Evolutionary conservation across 1,284 basidiomycete species (phyloP).

Genomic region (Ceratobasidium sp.): DNA sequence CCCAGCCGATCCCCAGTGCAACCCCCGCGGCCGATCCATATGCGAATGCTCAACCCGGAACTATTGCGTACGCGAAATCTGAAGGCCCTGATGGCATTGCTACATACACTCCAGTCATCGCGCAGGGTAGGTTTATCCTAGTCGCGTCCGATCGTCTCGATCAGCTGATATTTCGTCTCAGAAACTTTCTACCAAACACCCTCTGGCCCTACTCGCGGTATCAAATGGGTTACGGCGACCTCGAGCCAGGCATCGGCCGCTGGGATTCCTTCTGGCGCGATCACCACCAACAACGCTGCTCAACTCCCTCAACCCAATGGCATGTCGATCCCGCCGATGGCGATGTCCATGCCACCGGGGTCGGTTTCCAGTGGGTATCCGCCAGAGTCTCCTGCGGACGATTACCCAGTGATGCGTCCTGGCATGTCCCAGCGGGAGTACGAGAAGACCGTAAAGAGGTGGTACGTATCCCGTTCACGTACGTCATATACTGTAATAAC

Average conservation of each 20-base stretch:
- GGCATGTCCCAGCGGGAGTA: conserved; percentile 28
- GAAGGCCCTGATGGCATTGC: conserved; percentile 46
- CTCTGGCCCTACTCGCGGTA: conserved; percentile 38
- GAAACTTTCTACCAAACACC: conserved; percentile 43
- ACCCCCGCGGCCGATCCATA: conserved; percentile 33
- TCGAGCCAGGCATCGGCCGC: conserved; percentile 42
- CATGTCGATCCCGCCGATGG: conserved; percentile 40
- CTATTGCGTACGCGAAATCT: conserved; percentile 43
- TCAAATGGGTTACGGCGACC: conserved; percentile 43
- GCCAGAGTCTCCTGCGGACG: conserved; percentile 37
- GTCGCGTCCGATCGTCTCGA: conserved; percentile 16
- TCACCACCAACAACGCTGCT: conserved; percentile 39
- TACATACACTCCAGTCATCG: conserved; percentile 43
- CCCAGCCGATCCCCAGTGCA: too few species aligned
- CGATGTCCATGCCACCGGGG: not conserved
- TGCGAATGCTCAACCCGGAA: conserved; percentile 38
- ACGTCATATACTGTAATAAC: conserved; percentile 7
- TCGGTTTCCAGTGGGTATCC: conserved; percentile 23
- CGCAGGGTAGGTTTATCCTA: conserved; percentile 20
- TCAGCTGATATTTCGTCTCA: conserved; percentile 21
- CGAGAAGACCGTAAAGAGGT: conserved; percentile 32
- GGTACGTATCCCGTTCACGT: conserved; percentile 5
- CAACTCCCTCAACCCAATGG: conserved; percentile 28
- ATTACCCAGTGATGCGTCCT: conserved; percentile 40
- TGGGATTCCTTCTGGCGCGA: conserved; percentile 35